Evolutionary conservation across 2,329 filamentous ascomycete genomes (phyloP).

Genomic region (Fusarium sp.): DNA sequence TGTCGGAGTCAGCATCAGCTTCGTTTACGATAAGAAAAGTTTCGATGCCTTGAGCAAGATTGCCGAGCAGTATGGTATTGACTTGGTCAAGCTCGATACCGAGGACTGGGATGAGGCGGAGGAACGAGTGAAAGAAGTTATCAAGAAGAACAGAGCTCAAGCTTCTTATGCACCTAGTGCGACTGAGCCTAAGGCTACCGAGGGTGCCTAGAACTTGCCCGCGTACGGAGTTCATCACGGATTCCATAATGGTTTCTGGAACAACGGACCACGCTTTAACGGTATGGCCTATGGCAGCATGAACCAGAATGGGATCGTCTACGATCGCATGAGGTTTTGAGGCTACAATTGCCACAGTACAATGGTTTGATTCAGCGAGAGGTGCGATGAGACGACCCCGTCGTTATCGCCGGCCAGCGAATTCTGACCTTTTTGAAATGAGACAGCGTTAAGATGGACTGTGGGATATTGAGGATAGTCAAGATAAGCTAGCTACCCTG

Average conservation of each 20-base stretch:
- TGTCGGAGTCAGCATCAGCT: constrained; percentile 94
- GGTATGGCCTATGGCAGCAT: constrained; percentile 14
- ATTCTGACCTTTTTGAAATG: neutral
- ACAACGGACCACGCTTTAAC: constrained; percentile 16
- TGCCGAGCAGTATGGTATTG: constrained; percentile 80
- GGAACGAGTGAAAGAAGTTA: constrained; percentile 81
- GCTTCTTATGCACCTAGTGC: constrained; percentile 63
- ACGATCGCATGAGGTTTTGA: constrained; percentile 17
- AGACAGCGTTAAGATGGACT: constrained; percentile 1
- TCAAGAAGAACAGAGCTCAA: constrained; percentile 76
- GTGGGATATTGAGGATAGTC: neutral
- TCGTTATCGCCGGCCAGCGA: neutral
- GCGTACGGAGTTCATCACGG: constrained; percentile 15
- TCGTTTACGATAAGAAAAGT: constrained; percentile 87
- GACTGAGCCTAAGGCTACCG: constrained; percentile 50
- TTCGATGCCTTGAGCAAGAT: constrained; percentile 85
- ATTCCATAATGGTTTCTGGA: constrained; percentile 11
- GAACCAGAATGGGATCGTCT: neutral
- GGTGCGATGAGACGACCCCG: neutral
- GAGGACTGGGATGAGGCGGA: constrained; percentile 94
- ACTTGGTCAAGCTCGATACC: constrained; percentile 83
- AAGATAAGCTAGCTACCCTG: constrained; percentile 15
- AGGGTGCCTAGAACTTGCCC: constrained; percentile 48
- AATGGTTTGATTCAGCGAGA: neutral
- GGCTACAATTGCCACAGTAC: neutral